Base-by-base conservation (phyloP, 2,329 filamentous ascomycete genomes). In the Zasmidium angulare region DNA sequence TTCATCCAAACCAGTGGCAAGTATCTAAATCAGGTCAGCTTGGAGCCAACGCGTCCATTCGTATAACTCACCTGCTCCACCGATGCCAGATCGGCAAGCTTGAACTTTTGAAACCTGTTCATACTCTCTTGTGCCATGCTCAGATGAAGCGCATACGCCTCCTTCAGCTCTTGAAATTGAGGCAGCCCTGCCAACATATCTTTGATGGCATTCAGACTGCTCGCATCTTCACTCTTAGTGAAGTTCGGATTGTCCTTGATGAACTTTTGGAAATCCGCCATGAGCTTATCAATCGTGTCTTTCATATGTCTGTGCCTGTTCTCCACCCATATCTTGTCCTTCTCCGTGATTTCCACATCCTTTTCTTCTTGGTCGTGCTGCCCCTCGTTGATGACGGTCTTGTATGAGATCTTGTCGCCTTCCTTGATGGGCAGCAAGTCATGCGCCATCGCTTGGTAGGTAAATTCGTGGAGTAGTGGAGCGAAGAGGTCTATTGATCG, bases 121-220 rank as follows among this genome's bases (percentile, higher is more conserved):
- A 98, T 98, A 53, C 92, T 96, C 73, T 96, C 92, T 73, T 97
- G 90, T 1, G 95, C 95, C 93, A 99, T 98, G 66, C 88, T 93
- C 46, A 99, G 81, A 76, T 99, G 95, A 55, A 99, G 79, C 0
- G 93, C 95, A 75, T 98, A 99, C 1, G 91, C 88, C 72, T 96
- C 91, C 75, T 98, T 97, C 82, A 95, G 91, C 75, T 96, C 89
- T 70, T 96, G 91, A 71, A 97, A 99, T 71, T 98, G 91, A 12
- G 93, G 92, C 60, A 99, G 78, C 9, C 93, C 93, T 14, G 91
- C 95, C 78, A 99, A 80, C 95, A 99, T 99, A 75, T 97, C 93
- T 71, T 95, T 91, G 76, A 99, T 96, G 23, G 90, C 89, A 76
- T 93, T 96, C 56, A 99, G 80, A 71, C 86, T 96, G 3, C 88